phyloP scores from a whole-genome alignment of 2,329 filamentous ascomycete species.

The Apiospora saccharicola region DNA sequence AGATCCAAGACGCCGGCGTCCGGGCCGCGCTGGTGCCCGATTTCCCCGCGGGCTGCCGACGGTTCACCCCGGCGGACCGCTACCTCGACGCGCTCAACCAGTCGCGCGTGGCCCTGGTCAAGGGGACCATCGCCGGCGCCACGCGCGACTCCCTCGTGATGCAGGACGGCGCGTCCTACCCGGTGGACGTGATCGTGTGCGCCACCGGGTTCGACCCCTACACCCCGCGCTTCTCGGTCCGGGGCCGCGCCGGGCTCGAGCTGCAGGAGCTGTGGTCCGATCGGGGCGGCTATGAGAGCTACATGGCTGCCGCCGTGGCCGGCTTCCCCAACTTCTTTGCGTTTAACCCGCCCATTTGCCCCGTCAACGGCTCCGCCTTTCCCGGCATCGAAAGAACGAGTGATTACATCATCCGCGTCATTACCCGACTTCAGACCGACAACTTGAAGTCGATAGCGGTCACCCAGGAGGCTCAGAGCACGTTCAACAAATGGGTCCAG shows the following conservation, averaged over 20 bases:
- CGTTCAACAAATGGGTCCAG: constrained; percentile 14
- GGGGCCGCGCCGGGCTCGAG: neutral
- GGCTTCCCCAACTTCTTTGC: constrained; percentile 23
- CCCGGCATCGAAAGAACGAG: neutral
- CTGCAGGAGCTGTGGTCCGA: constrained; percentile 17
- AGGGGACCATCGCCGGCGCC: neutral
- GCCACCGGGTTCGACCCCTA: constrained; percentile 21
- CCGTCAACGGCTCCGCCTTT: constrained; percentile 18
- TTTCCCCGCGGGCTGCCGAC: constrained; percentile 17
- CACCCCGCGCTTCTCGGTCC: constrained; percentile 11
- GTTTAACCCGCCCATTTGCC: constrained; percentile 12
- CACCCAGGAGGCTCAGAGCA: neutral
- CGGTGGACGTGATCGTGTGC: constrained; percentile 21
- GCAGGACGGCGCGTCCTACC: neutral
- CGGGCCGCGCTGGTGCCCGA: neutral
- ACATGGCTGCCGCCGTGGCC: constrained; percentile 4
- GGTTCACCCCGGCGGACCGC: constrained; percentile 19
- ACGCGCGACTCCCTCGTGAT: neutral
- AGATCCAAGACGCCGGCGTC: neutral
- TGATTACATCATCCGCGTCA: constrained; percentile 16
- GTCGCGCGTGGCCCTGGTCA: neutral
- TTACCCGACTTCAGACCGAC: neutral
- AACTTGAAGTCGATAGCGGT: constrained; percentile 12
- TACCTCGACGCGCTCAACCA: constrained; percentile 16
- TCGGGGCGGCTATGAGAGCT: neutral